Conservation (phyloP, 139 green algal genomes). For the Closterium sp. region DNA sequence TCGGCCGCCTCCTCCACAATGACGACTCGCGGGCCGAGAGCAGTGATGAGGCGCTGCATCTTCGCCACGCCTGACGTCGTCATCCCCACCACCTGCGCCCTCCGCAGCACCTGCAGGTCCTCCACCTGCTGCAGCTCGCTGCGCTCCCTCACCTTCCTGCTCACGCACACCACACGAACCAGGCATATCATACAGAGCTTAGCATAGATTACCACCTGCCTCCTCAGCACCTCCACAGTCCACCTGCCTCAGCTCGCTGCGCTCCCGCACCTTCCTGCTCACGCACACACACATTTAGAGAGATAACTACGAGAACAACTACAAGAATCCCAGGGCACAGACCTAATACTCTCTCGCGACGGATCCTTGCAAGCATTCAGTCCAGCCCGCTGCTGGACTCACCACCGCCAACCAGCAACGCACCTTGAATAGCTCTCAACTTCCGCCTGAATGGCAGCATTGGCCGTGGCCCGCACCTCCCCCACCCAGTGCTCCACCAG, state of each 20-base stretch:
- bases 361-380: too few species aligned
- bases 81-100: constrained; percentile 66
- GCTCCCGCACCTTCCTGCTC: constrained; percentile 1
- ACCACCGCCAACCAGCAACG: background rate
- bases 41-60: constrained; percentile 6
- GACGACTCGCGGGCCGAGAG: constrained; percentile 56
- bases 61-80: constrained; percentile 62
- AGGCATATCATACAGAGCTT: too few species aligned
- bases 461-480: background rate
- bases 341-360: too few species aligned
- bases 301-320: too few species aligned
- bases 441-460: background rate
- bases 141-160: constrained; percentile 42
- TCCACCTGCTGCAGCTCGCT: constrained; percentile 8
- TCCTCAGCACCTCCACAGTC: too few species aligned
- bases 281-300: background rate
- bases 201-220: too few species aligned
- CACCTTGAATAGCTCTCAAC: background rate
- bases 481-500: background rate
- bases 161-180: too few species aligned
- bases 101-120: constrained; percentile 49
- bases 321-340: too few species aligned
- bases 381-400: too few species aligned
- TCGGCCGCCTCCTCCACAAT: constrained; percentile 80
- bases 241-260: too few species aligned